A percentile compares a stretch with the other conserved stretches of the same genome.
Conservation (phyloP, 2,329 filamentous ascomycete genomes). For the Gremmenia infestans region DNA sequence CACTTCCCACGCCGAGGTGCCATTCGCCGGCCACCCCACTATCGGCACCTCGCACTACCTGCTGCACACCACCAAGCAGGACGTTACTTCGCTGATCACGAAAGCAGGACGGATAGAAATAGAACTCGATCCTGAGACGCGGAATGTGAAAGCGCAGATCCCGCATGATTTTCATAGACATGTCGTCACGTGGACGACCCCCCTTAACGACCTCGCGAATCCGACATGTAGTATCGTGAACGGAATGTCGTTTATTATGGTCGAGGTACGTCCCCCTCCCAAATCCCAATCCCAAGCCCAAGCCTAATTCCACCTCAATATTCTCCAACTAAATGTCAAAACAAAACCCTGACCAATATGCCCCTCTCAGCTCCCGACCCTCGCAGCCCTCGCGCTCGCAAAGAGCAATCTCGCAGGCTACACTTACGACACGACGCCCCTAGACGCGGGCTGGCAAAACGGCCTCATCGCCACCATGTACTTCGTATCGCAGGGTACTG, state of each 20-base stretch:
- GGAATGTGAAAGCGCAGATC: slow-evolving; percentile 55
- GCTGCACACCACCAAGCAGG: slow-evolving; percentile 30
- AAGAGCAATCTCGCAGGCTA: slow-evolving; percentile 30
- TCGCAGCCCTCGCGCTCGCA: slow-evolving; percentile 42
- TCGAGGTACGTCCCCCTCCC: slow-evolving; percentile 27
- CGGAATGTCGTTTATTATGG: slow-evolving; percentile 69
- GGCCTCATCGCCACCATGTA: slow-evolving; percentile 23
- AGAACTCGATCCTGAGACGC: slow-evolving; percentile 31
- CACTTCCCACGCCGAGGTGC: slow-evolving; percentile 47
- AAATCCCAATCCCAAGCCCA: too few relatives aligned
- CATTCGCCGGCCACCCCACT: slow-evolving; percentile 59
- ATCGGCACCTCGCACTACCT: slow-evolving; percentile 50
- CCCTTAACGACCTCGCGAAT: slow-evolving; percentile 38
- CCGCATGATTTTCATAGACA: slow-evolving; percentile 65
- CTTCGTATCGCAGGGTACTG: slow-evolving; percentile 26
- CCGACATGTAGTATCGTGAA: slow-evolving; percentile 58
- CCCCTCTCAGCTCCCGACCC: slow-evolving; percentile 44
- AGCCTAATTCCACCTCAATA: too few relatives aligned
- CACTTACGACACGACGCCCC: slow-evolving; percentile 21
- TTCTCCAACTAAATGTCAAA: too few relatives aligned
- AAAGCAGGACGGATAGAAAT: slow-evolving; percentile 54
- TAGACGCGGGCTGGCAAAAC: slow-evolving; percentile 20
- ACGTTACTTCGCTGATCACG: slow-evolving; percentile 37
- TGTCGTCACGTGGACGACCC: slow-evolving; percentile 18
- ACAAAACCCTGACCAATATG: too few relatives aligned